Evolutionary conservation across 331 rosid species (phyloP), one percentile per base, ranked within the genome.

Genomic region (Pyracantha coccinea): DNA sequence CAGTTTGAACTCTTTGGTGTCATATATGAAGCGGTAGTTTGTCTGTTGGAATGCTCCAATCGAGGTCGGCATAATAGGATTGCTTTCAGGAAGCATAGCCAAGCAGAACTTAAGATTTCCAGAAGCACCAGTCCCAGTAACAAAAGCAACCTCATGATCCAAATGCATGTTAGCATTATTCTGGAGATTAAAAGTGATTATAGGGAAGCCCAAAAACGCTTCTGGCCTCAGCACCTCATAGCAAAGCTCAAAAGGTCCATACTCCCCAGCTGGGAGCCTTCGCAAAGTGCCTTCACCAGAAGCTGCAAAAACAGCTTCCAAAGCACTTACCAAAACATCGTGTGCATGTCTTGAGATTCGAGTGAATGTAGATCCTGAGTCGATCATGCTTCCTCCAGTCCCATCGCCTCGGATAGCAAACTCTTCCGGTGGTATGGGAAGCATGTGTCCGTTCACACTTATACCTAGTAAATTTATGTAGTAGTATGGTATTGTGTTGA

Each of bases 1-100:
- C 57, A 72, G 28, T 6, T 57, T 23, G 38, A 1, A 23, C 15
- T 6, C 8, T 14, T n/a, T 21, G 23, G 55, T 59, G 4, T 58
- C 35, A 4, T 21, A 59, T 35, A 58, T 72, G 57, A 58, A 72
- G 2, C 76, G 54, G 35, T 72, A 31, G 10, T 72, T 23, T 7
- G 35, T 29, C 57, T 72, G 76, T 54, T 59, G 76, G 24, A 7
- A 58, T 21, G 76, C 68, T 35, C 68, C 76, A 5, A 33, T 59
- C 10, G 28, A 8, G 20, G n/a, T 69, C 6, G 52, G 4, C 28
- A 35, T 35, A n/a, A 10, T 9, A 7, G 59, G 60, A 27, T n/a
- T 20, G 4, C 8, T 5, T 25, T 7, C 17, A 15, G 17, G 16
- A 21, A 29, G 8, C 61, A 50, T 25, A 21, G 33, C 68, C 24